Evolutionary conservation across 345 rosid species (phyloP), one percentile per base, ranked within the genome.

Genomic region (Gossypium sturtianum): DNA sequence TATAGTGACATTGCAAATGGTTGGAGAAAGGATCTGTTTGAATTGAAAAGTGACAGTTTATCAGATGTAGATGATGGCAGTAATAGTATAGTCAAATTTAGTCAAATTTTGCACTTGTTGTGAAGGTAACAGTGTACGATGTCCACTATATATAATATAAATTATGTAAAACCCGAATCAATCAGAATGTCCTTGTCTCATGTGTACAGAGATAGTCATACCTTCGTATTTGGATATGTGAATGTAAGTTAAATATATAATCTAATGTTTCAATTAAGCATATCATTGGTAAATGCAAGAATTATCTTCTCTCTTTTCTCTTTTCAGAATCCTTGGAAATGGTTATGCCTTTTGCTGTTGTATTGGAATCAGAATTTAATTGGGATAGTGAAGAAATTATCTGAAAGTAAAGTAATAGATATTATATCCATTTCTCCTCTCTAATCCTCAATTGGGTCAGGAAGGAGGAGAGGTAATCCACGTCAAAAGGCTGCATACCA

Each of bases 41-140:
- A 49, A 23, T 68, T 68, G 72, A 68, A 67, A 57, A 48, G 41
- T 16, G 59, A 27, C 47, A 9, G 34, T 29, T 29, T 3, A 29
- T 34, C 38, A 34, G 7, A 34, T 34, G 38, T 34, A 34, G 38
- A 34, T 34, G 38, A 1, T 45, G 67, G 66, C 10, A 23, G 41
- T 34, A 9, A 52, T 63, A 61, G n/a, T 72, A 20, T 63, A 45
- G 72, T 75, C 74, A 80, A 79, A 73, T 82, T 82, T 63, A 45
- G 72, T 75, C 74, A 80, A 79, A 73, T 82, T 82, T 76, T 76
- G 78, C 78, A 79, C 77, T 64, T 25, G 22, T 34, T 75, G 61
- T 20, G 76, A 34, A 56, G 53, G 58, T 56, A 43, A 34, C 48
- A 59, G 53, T 49, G 19, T 69, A 73, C 54, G 65, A 73, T 73